Evolutionary conservation across 2,329 filamentous ascomycete species (phyloP).

Genomic region (Drechslerella coelobrocha): DNA sequence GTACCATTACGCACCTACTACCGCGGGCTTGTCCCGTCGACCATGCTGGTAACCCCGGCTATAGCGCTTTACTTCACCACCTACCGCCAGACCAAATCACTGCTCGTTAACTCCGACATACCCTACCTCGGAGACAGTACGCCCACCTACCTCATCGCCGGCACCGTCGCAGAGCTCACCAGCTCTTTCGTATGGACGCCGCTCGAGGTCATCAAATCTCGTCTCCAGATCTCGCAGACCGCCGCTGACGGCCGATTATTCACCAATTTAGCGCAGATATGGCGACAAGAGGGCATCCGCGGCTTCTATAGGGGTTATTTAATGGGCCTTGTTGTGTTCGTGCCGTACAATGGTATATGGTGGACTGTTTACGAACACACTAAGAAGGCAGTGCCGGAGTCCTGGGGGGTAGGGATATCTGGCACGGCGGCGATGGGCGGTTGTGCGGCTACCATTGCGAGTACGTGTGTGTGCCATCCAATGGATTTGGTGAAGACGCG

Average conservation of each 20-base stretch:
- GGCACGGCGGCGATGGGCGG: slow-evolving; percentile 24
- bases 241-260: slow-evolving; percentile 21
- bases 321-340: slow-evolving; percentile 37
- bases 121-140: slow-evolving; percentile 42
- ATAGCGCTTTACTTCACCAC: slow-evolving; percentile 42
- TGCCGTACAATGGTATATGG: slow-evolving; percentile 49
- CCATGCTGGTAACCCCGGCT: slow-evolving; percentile 35
- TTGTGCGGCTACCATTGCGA: slow-evolving; percentile 29
- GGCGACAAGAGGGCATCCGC: slow-evolving; percentile 30
- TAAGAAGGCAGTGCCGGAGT: slow-evolving; percentile 27
- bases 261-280: slow-evolving; percentile 35
- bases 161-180: slow-evolving; percentile 35
- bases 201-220: slow-evolving; percentile 44
- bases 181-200: slow-evolving; percentile 47
- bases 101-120: slow-evolving; percentile 17
- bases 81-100: slow-evolving; percentile 44
- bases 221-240: slow-evolving; percentile 43
- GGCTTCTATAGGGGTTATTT: slow-evolving; percentile 48
- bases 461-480: slow-evolving; percentile 40
- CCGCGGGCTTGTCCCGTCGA: slow-evolving; percentile 43
- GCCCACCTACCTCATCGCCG: slow-evolving; percentile 38
- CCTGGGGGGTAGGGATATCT: slow-evolving; percentile 20
- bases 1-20: slow-evolving; percentile 42
- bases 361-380: slow-evolving; percentile 48
- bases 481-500: slow-evolving; percentile 44